These are phyloP conservation scores for Epichloe amarillans DNA, from an alignment of 2,329 filamentous ascomycete genomes.

Conservation along the genomic window DNA sequence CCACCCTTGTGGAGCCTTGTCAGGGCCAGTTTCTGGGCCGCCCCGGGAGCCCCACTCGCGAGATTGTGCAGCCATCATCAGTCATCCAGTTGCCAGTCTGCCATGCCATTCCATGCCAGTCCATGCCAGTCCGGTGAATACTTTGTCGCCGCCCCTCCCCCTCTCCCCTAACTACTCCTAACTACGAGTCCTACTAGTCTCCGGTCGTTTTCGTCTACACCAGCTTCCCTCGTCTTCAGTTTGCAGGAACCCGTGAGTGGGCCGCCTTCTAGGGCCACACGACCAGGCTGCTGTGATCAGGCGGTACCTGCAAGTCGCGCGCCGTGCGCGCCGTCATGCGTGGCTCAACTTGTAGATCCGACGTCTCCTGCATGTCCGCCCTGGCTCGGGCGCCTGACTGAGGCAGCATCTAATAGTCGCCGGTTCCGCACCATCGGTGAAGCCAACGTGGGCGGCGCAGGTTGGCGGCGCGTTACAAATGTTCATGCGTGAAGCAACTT, in stretches of 20 bases:
- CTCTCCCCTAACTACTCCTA: too few relatives aligned
- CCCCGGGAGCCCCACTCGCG: conserved; percentile 6
- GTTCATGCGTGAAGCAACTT: too few relatives aligned
- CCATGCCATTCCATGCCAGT: too few relatives aligned
- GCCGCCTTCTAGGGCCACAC: neutral
- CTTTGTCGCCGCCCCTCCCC: too few relatives aligned
- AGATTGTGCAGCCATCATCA: conserved; percentile 6
- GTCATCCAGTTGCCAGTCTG: too few relatives aligned
- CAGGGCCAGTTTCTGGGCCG: conserved; percentile 7
- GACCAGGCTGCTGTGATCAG: too few relatives aligned
- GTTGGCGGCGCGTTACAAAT: neutral
- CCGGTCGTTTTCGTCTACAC: too few relatives aligned
- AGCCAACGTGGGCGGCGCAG: neutral
- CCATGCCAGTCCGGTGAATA: too few relatives aligned
- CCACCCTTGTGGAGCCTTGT: neutral
- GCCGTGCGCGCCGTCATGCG: too few relatives aligned
- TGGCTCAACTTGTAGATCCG: too few relatives aligned
- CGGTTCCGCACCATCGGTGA: neutral
- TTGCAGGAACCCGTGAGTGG: neutral
- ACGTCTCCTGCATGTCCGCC: neutral
- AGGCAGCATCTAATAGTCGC: neutral
- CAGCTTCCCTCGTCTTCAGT: neutral
- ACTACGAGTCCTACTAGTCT: too few relatives aligned
- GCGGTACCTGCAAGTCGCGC: too few relatives aligned
- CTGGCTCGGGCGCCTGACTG: neutral